A percentile compares a stretch with the other conserved stretches of the same genome.
phyloP scores from a whole-genome alignment of 2,329 filamentous ascomycete species.

The Mollisia scopiformis region DNA sequence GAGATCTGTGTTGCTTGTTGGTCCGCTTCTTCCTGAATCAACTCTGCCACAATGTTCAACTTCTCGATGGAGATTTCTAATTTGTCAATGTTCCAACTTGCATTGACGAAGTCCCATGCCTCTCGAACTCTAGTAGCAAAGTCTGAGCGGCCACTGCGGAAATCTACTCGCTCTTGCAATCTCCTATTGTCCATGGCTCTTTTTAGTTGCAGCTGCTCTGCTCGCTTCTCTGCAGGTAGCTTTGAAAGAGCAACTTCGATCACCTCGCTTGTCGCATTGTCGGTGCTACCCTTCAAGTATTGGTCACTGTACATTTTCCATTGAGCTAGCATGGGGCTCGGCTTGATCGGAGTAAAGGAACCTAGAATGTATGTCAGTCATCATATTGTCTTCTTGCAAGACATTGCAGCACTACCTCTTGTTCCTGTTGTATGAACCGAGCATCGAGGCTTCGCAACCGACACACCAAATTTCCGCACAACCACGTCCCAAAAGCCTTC shows the following conservation, averaged over 20 bases:
- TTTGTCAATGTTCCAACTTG: not conserved
- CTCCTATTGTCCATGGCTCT: no score
- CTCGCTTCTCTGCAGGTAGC: no score
- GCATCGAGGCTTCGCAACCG: not conserved
- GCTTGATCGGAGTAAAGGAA: no score
- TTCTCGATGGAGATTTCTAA: not conserved
- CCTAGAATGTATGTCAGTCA: no score
- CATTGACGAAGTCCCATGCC: not conserved
- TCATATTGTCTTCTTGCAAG: not conserved
- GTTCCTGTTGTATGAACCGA: not conserved
- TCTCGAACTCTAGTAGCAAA: not conserved
- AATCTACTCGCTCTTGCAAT: not conserved
- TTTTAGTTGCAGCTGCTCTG: no score
- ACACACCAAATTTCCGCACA: not conserved
- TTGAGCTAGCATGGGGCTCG: no score
- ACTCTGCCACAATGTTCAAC: not conserved
- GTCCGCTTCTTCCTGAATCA: not conserved
- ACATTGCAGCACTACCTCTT: not conserved
- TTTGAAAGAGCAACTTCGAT: no score
- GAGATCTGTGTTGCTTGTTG: not conserved
- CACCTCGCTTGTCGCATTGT: no score
- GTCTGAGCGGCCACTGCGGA: not conserved
- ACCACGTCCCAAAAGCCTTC: not conserved
- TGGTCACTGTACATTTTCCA: no score
- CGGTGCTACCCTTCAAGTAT: no score